Base-by-base conservation (phyloP, 768 basidiomycete species). In the Imleria badia region DNA sequence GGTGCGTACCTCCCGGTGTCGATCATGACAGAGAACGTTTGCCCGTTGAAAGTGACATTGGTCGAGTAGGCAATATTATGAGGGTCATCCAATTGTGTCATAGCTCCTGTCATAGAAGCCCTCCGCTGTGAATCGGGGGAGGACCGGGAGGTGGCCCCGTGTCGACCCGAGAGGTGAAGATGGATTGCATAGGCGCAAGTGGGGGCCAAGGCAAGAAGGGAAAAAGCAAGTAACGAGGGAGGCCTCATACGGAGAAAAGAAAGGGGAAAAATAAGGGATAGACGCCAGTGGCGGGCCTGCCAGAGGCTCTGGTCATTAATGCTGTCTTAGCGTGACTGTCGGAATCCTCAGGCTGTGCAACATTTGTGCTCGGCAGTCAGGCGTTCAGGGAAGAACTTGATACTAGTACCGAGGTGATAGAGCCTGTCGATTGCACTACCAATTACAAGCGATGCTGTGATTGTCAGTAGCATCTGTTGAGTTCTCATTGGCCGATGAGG, bases 1-100 rank as follows among this genome's bases (percentile, higher is more conserved):
- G 46, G 26, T 8, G 20, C 68, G 30, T 53, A 77, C 78, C 77
- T 80, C 6, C 78, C 78, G 5, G 79, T 80, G 55, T 80, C 78
- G 35, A 80, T 69, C 48, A 72, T 55, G 45, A 78, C 64, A 15
- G 63, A 60, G 54, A 73, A 72, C 13, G 26, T 47, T 12, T 45
- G 23, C 17, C 66, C 72, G 19, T 76, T 74, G 22, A 81, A 57
- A 2, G 75, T 73, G 54, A 78, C 65, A 49, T 76, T 76, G 22
- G 72, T 69, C 11, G 45, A 42, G 51, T 79, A 80, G 44, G 61
- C 31, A 14, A 79, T 26, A 48, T 78, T 67, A 14, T 64, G 62
- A 7, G 55, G 45, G 50, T 78, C 66, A 35, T 41, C 34, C 20
- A 78, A 50, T 15, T 62, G 58, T 1, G 56, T 47, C 20, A 68